Evolutionary conservation across 371 early-diverging fungal genomes (phyloP).

Genomic region (Mucor velutinosus): DNA sequence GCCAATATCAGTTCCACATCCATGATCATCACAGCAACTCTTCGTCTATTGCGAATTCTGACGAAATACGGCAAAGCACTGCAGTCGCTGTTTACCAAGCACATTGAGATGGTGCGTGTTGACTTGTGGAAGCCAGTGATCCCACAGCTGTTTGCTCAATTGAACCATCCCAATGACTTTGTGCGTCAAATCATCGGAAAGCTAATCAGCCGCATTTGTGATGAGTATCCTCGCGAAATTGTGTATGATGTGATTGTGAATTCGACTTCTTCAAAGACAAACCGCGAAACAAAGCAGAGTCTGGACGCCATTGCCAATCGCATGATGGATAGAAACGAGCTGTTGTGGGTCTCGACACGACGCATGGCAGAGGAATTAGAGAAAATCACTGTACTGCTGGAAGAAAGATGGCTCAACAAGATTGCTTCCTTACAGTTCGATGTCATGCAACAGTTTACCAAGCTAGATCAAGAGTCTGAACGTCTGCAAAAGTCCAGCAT

Average conservation of each 20-base stretch:
- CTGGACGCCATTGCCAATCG: slow-evolving; percentile 47
- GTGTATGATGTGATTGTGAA: slow-evolving; percentile 76
- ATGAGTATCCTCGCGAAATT: slow-evolving; percentile 63
- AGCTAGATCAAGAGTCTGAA: slow-evolving; percentile 55
- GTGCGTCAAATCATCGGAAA: slow-evolving; percentile 56
- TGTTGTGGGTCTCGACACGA: slow-evolving; percentile 61
- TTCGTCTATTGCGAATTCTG: slow-evolving; percentile 68
- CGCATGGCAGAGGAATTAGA: slow-evolving; percentile 70
- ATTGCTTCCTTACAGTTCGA: slow-evolving; percentile 70
- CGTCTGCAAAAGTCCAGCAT: slow-evolving; percentile 34
- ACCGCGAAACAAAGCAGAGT: slow-evolving; percentile 41
- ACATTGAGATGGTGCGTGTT: slow-evolving; percentile 49
- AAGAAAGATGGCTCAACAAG: slow-evolving; percentile 78
- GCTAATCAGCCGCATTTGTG: slow-evolving; percentile 62
- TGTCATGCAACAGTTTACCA: slow-evolving; percentile 54
- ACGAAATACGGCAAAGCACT: slow-evolving; percentile 66
- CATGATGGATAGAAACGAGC: slow-evolving; percentile 45
- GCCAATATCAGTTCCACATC: slow-evolving; percentile 28
- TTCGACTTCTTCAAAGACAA: slow-evolving; percentile 52
- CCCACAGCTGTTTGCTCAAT: slow-evolving; percentile 78
- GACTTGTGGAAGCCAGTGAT: slow-evolving; percentile 74
- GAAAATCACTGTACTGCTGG: slow-evolving; percentile 79
- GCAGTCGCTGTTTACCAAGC: slow-evolving; percentile 37
- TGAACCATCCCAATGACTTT: slow-evolving; percentile 66
- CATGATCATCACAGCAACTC: slow-evolving; percentile 59